Conservation (phyloP, 352 stramenopile species). For the Phytophthora rubi region DNA sequence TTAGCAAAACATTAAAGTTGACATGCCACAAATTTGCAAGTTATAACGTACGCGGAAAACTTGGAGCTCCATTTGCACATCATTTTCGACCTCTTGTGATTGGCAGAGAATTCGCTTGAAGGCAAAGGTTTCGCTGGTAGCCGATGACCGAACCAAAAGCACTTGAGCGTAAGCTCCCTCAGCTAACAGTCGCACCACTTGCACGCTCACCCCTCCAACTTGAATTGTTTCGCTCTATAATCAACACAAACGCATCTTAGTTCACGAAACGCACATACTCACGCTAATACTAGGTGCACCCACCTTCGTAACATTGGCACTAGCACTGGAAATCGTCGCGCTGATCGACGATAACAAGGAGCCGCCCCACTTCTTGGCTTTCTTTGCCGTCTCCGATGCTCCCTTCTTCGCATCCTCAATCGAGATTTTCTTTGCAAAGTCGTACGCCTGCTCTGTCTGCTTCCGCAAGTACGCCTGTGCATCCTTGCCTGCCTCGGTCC, state of each 20-base stretch:
- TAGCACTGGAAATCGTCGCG: slow-evolving; percentile 73
- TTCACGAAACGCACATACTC: background rate
- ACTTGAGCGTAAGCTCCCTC: slow-evolving; percentile 86
- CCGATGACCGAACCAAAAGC: slow-evolving; percentile 74
- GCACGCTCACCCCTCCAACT: slow-evolving; percentile 73
- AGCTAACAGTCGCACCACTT: slow-evolving; percentile 70
- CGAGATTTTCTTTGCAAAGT: slow-evolving; percentile 90
- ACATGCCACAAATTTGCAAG: background rate
- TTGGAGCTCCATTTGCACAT: slow-evolving; percentile 81
- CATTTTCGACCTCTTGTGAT: slow-evolving; percentile 79
- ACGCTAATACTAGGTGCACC: background rate
- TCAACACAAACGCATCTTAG: background rate
- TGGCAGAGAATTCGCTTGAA: slow-evolving; percentile 87
- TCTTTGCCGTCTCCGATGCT: slow-evolving; percentile 84
- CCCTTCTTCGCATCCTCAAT: slow-evolving; percentile 88
- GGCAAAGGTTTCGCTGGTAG: slow-evolving; percentile 75
- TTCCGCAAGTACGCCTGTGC: slow-evolving; percentile 77
- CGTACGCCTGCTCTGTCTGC: slow-evolving; percentile 85
- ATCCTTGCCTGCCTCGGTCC: slow-evolving; percentile 52
- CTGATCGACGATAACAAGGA: slow-evolving; percentile 84
- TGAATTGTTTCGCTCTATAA: slow-evolving; percentile 78
- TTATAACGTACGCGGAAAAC: slow-evolving; percentile 64
- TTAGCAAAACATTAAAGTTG: slow-evolving; percentile 1
- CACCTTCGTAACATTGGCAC: slow-evolving; percentile 64
- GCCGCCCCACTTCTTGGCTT: slow-evolving; percentile 87